Base-by-base conservation (phyloP, 768 basidiomycete genomes). In the Hirschioporus abietinus region DNA sequence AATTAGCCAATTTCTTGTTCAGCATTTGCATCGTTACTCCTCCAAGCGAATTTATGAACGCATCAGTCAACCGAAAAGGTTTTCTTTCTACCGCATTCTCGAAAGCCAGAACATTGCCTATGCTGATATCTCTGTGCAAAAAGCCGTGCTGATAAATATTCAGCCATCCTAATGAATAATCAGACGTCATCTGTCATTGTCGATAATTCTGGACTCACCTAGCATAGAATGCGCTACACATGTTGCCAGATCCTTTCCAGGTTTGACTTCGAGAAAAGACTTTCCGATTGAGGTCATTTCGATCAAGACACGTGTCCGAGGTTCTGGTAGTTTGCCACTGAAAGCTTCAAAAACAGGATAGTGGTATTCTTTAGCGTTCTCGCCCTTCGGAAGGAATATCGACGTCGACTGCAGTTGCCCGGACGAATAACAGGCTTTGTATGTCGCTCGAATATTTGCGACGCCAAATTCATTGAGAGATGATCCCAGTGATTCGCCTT, bases 171-270 rank as follows among this genome's bases (percentile, higher is more conserved):
- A 61, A 4, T 3, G 30, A 18, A 20, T 10, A 1, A 20, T 52
- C 18, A 25, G 60, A 3, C 20, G 3, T 59, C 4, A 3, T n/a
- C 25, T n/a, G 9, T 9, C 7, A 59, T n/a, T n/a, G 30, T 3
- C 30, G 4, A 30, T 30, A 8, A 30, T 30, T 3, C n/a, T 34
- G n/a, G 7, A 42, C 66, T 20, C 20, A 66, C 66, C 66, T 63
- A 66, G 35, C 66, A 66, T 66, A 24, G 66, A 60, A 60, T 66
- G 66, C 18, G 63, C 26, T 1, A 66, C 42, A 15, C 20, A 15
- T 5, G 42, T 6, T 20, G 12, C 20, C 42, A 52, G 4, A 52
- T 52, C 42, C 42, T 52, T 52, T 52, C 42, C 42, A 52, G 42
- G 42, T 15, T 20, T 52, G 42, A 12, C 12, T 3, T 52, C 12